Base-by-base conservation (phyloP, 2,329 filamentous ascomycete species). In the Teratosphaeriaceae sp. region DNA sequence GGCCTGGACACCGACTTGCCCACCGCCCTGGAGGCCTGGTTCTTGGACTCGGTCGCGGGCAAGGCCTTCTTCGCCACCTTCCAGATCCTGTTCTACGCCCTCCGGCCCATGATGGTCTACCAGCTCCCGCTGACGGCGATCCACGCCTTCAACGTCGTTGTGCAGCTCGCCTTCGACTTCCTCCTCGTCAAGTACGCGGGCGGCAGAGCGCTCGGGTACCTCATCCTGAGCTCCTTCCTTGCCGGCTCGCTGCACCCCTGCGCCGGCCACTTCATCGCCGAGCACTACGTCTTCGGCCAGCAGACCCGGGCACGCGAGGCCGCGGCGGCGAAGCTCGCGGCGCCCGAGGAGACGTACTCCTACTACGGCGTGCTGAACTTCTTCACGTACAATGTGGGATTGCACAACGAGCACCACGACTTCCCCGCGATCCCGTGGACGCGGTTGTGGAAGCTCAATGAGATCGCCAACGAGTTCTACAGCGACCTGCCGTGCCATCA, bases 11-110 rank as follows among this genome's bases (percentile, higher is more conserved):
- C 90, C 34, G 92, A 98, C 62, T 82, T 98, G 21, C 92, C 92
- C 19, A 97, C 92, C 15, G 80, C 86, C 38, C 68, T 96, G 39
- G 92, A 98, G 71, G 90, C 88, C 50, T 69, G 94, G 62, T 84
- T 98, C 64, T 82, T 98, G 58, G 86, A 98, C 72, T 96, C 88
- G 6, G 82, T 98, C 56, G 79, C 90, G 15, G 92, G 92, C 65
- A 98, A 98, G 70, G 84, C 92, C 53, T 98, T 98, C 74, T 98
- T 98, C 77, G 90, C 85, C 71, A 98, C 92, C 54, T 98, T 96
- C 72, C 92, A 98, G 69, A 96, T 98, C 66, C 78, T 98, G 63
- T 98, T 98, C 77, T 98, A 98, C 72, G 92, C 92, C 58, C 68
- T 98, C 39, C 86, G 92, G 13, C 92, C 92, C 48, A 95, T 97